Percentiles rank a stretch among this genome's conserved stretches.
Conservation (phyloP, 148 eudicot genomes). For the Chenopodium quinoa region DNA sequence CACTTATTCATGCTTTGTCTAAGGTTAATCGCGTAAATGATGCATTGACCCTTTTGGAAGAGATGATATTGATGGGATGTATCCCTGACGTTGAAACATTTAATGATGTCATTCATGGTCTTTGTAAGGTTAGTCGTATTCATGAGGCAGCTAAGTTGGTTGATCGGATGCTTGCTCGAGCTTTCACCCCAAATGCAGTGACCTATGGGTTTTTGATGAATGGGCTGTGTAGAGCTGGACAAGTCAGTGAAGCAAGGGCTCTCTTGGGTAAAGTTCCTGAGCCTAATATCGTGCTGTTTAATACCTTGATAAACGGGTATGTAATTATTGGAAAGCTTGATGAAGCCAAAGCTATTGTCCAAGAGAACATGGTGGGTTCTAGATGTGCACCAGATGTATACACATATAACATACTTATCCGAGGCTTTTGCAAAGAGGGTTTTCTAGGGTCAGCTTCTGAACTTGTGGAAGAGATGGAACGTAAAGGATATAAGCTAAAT, state of each 20-base stretch:
- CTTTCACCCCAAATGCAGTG: constrained; percentile 54
- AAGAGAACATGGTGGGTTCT: constrained; percentile 39
- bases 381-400: constrained; percentile 64
- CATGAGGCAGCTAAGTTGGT: constrained; percentile 82
- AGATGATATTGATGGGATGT: constrained; percentile 94
- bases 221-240: constrained; percentile 60
- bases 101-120: constrained; percentile 73
- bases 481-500: constrained; percentile 57
- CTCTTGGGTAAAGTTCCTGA: constrained; percentile 66
- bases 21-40: constrained; percentile 66
- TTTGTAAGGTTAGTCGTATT: constrained; percentile 60
- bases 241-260: constrained; percentile 71
- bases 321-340: constrained; percentile 57
- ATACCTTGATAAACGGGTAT: constrained; percentile 82
- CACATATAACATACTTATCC: constrained; percentile 71
- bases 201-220: constrained; percentile 81
- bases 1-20: constrained; percentile 68
- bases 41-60: constrained; percentile 66
- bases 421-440: constrained; percentile 69
- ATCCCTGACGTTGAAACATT: constrained; percentile 83
- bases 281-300: constrained; percentile 61
- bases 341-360: constrained; percentile 62
- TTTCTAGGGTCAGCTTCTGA: constrained; percentile 50
- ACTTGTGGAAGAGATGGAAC: constrained; percentile 57
- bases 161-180: constrained; percentile 79